Evolutionary conservation across 1,284 basidiomycete species (phyloP).

Genomic region (Microbotryum lychnidis-dioicae): DNA sequence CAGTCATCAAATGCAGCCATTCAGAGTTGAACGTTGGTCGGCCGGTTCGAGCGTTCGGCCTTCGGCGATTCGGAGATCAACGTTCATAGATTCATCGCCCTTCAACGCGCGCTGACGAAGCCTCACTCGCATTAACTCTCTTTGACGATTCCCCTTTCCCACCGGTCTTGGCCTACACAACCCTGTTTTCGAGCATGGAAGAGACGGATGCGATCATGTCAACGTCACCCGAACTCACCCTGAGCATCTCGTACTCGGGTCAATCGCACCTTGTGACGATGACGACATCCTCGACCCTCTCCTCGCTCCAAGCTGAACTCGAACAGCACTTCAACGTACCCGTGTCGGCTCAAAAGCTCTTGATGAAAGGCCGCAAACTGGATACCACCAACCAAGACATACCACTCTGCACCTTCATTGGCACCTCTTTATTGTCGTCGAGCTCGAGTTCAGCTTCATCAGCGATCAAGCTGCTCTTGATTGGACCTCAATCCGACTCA

Average conservation of each 20-base stretch:
- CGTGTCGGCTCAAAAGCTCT: conserved; percentile 19
- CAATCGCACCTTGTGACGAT: conserved; percentile 6
- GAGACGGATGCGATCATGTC: too few species aligned
- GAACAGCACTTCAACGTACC: conserved; percentile 15
- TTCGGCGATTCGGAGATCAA: too few species aligned
- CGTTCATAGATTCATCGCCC: too few species aligned
- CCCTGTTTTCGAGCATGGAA: too few species aligned
- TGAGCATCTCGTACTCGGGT: not conserved
- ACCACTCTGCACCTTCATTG: conserved; percentile 1
- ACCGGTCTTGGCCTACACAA: too few species aligned
- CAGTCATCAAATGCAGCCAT: too few species aligned
- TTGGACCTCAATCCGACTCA: conserved; percentile 15
- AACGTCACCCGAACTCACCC: too few species aligned
- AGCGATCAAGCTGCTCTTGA: conserved; percentile 22
- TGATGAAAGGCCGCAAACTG: conserved; percentile 23
- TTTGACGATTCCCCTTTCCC: too few species aligned
- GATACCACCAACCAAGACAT: not conserved
- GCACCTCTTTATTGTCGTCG: not conserved
- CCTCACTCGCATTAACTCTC: too few species aligned
- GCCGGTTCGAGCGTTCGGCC: too few species aligned
- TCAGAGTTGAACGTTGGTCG: too few species aligned
- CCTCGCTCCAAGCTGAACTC: conserved; percentile 9
- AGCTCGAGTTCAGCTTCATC: not conserved
- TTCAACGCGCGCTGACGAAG: too few species aligned
- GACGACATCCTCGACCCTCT: conserved; percentile 9